phyloP scores from a whole-genome alignment of 352 stramenopile species.

The Blastocystis sp. region DNA sequence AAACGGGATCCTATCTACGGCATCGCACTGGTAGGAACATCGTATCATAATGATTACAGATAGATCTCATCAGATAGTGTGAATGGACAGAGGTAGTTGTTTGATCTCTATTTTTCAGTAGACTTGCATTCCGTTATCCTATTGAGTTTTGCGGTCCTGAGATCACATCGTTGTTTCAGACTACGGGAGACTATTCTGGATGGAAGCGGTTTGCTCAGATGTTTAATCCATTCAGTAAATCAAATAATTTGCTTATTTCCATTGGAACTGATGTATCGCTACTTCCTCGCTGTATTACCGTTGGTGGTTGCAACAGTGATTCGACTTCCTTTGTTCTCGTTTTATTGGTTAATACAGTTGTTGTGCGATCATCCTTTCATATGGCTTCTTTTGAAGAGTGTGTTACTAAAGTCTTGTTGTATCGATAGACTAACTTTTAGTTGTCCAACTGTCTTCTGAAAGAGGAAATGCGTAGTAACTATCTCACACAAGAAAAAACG shows the following conservation, averaged over 20 bases:
- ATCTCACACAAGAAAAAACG: conserved; percentile 26
- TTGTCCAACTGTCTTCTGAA: conserved; percentile 8
- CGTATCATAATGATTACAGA: background rate
- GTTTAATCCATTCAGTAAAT: conserved; percentile 31
- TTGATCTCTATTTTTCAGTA: background rate
- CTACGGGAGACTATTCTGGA: conserved; percentile 20
- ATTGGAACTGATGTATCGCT: background rate
- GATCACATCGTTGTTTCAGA: conserved; percentile 44
- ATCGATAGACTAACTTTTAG: background rate
- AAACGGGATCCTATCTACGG: background rate
- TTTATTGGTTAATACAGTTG: background rate
- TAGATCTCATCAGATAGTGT: conserved; percentile 61
- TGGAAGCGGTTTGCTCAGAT: conserved; percentile 44
- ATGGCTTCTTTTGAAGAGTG: conserved; percentile 22
- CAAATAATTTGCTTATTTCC: conserved; percentile 19
- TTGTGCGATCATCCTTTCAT: conserved; percentile 17
- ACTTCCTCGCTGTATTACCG: conserved; percentile 23
- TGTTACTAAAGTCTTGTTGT: background rate
- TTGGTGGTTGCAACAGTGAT: background rate
- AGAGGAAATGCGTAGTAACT: conserved; percentile 5
- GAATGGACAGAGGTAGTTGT: conserved; percentile 16
- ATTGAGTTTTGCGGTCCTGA: conserved; percentile 49
- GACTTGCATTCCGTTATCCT: conserved; percentile 49
- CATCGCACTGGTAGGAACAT: conserved; percentile 17
- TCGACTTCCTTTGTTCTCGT: conserved; percentile 30